Evolutionary conservation across 2,329 filamentous ascomycete genomes (phyloP).

Genomic region (Trichoderma sp.): DNA sequence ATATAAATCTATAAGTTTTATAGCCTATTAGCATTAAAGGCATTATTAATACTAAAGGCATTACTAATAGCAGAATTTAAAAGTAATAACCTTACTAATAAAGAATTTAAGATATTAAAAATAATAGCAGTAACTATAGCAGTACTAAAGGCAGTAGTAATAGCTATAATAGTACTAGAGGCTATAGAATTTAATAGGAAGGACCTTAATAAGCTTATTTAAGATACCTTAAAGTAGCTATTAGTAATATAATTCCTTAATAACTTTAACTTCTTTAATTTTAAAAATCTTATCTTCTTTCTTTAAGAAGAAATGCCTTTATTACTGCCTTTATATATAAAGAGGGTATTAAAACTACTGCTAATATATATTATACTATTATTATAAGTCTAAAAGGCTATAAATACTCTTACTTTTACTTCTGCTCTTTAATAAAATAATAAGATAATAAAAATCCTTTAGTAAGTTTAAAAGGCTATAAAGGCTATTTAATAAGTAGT

Average conservation of each 20-base stretch:
- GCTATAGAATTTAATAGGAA: too few species aligned
- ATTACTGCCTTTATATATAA: background rate
- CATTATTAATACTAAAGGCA: too few species aligned
- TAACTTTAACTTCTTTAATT: background rate
- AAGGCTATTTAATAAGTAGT: background rate
- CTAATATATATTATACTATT: background rate
- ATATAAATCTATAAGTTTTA: too few species aligned
- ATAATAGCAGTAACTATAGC: too few species aligned
- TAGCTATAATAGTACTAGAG: too few species aligned
- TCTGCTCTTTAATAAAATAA: background rate
- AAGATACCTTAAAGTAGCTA: background rate
- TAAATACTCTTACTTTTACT: too few species aligned
- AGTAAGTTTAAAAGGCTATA: background rate
- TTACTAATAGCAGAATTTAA: too few species aligned
- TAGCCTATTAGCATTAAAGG: too few species aligned
- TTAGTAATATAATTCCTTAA: background rate
- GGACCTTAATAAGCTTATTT: background rate
- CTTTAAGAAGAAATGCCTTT: background rate
- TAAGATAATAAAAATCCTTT: background rate
- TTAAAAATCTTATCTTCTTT: background rate
- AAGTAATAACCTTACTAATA: too few species aligned
- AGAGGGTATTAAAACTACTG: background rate
- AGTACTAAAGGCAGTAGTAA: too few species aligned
- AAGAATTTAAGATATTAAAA: too few species aligned
- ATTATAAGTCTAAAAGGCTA: background rate